Base-by-base conservation (phyloP, 176 grass and related monocot genomes). In the Puccinellia tenuiflora region DNA sequence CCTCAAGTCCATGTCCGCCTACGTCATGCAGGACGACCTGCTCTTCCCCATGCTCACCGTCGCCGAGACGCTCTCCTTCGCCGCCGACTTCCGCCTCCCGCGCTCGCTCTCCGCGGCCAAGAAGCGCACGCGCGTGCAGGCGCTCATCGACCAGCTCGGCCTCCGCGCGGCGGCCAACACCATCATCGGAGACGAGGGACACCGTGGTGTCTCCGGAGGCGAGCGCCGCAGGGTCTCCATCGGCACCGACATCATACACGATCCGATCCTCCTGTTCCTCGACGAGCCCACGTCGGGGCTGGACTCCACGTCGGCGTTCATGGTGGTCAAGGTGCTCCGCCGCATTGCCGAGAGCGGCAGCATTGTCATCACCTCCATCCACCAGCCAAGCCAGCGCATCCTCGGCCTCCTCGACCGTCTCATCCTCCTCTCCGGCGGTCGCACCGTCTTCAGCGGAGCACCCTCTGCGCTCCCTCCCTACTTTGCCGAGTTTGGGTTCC, bases 1-100 rank as follows among this genome's bases (percentile, higher is more conserved):
- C 55, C 30, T 95, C 35, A 94, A 94, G 85, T 82, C 85, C 75
- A 98, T 98, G 61, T 98, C 95, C 3, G 95, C 95, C 0, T 95
- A 98, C 88, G 96, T 98, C 34, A 98, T 98, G 96, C 96, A 98
- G 86, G 96, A 98, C 81, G 96, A 98, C 81, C 76, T 98, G 57
- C 79, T 98, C 40, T 95, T 86, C 88, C 96, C 96, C 2, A 98
- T 95, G 96, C 92, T 98, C 74, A 97, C 94, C 30, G 96, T 98
- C 55, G 55, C 88, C 86, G 96, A 98, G 79, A 98, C 96, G 1
- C 87, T 98, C 67, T 86, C 89, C 38, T 98, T 98, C 90, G 91
- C 96, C 9, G 96, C 96, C 45, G 96, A 98, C 82, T 98, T 98
- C 84, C 96, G 96, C 64, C 90, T 98, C 57, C 96, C 96, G 33